Conservation (phyloP, 202 grass and related monocot genomes). For the Panicum virgatum region DNA sequence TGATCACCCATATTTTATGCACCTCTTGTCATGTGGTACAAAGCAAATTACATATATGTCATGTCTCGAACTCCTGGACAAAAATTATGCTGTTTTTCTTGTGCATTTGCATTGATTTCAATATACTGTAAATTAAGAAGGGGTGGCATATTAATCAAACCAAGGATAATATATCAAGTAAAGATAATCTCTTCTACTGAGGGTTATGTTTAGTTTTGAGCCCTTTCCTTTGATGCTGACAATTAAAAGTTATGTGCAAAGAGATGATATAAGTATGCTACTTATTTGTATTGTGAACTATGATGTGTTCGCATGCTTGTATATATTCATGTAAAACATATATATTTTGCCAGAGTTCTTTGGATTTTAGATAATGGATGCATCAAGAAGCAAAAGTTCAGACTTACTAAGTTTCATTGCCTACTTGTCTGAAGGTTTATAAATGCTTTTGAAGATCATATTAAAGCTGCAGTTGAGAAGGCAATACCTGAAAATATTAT, state of each 20-base stretch:
- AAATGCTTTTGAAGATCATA: slow-evolving; percentile 89
- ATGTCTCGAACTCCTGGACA: not conserved
- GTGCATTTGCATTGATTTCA: slow-evolving; percentile 14
- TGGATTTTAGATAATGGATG: slow-evolving; percentile 19
- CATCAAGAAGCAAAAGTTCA: slow-evolving; percentile 6
- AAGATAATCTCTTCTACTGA: not conserved
- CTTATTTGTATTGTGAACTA: slow-evolving; percentile 1
- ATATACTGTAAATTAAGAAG: not conserved
- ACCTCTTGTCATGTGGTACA: not conserved
- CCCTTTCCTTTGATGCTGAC: not conserved
- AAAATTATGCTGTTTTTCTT: slow-evolving; percentile 4
- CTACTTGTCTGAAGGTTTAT: slow-evolving; percentile 65
- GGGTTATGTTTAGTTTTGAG: not conserved
- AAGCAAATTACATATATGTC: not conserved
- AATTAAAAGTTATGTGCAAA: slow-evolving; percentile 14
- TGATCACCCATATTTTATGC: not conserved
- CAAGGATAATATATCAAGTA: not conserved
- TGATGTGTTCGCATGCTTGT: not conserved
- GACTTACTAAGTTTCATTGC: slow-evolving; percentile 21
- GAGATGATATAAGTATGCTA: not conserved
- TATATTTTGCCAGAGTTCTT: slow-evolving; percentile 2
- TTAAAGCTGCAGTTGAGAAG: slow-evolving; percentile 84
- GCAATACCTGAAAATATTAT: slow-evolving; percentile 78
- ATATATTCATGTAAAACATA: slow-evolving; percentile 23
- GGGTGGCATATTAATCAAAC: not conserved